Evolutionary conservation across 108 stramenopile species (phyloP).

Genomic region (Stephanodiscus minutulus): DNA sequence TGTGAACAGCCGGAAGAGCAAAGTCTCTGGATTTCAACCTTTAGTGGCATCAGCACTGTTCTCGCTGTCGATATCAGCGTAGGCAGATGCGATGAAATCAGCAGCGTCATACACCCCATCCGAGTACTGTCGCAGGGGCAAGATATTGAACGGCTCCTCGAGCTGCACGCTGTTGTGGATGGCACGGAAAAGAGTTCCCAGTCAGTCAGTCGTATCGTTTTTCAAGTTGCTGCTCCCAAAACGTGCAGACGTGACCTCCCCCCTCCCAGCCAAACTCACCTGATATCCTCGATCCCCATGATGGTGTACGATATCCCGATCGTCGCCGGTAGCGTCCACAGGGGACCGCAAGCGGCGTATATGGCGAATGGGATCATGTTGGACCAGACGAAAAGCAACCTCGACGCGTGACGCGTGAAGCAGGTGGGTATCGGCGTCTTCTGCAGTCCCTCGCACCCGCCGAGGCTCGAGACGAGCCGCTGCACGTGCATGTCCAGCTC

Average conservation of each 20-base stretch:
- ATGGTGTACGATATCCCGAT: conserved; percentile 48
- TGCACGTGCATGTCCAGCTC: conserved; percentile 49
- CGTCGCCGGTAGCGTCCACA: conserved; percentile 45
- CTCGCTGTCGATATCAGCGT: conserved; percentile 4
- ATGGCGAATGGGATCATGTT: conserved; percentile 56
- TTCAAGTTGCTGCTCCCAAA: not conserved
- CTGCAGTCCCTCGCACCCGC: conserved; percentile 48
- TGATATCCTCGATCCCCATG: conserved; percentile 59
- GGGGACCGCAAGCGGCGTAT: conserved; percentile 46
- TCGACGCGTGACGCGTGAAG: conserved; percentile 47
- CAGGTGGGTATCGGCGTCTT: conserved; percentile 54
- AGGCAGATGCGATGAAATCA: conserved; percentile 34
- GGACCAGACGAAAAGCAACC: conserved; percentile 53
- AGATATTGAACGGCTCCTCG: conserved; percentile 61
- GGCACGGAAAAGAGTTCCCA: not conserved
- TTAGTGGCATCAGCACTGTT: not conserved
- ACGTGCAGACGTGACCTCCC: not conserved
- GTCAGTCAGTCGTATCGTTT: not conserved
- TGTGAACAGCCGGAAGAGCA: not conserved
- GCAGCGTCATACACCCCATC: conserved; percentile 43
- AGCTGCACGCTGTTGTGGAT: conserved; percentile 35
- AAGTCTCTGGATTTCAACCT: not conserved
- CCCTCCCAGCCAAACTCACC: conserved; percentile 14
- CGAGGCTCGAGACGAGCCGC: conserved; percentile 35
- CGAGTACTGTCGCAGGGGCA: conserved; percentile 56